Percentiles rank a stretch among this genome's conserved stretches.
Conservation (phyloP, 148 eudicot species). For the Chenopodium berlandieri region DNA sequence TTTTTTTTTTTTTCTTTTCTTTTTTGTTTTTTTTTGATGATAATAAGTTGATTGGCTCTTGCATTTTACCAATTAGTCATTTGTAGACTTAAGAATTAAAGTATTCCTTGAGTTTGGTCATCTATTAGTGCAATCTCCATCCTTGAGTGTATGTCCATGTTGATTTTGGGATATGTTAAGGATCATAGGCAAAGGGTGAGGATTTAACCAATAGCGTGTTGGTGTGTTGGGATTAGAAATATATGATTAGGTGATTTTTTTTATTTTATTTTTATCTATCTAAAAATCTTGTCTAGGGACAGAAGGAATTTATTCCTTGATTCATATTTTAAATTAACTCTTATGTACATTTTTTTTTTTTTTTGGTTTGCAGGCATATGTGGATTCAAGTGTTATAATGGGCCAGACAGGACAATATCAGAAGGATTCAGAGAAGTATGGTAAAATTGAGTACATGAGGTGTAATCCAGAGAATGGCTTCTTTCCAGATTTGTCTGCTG, state of each 20-base stretch:
- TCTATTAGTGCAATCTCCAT: background rate
- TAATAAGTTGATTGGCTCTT: background rate
- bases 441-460: constrained; percentile 89
- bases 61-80: background rate
- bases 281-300: background rate
- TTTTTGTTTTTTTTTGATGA: no score
- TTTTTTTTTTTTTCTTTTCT: no score
- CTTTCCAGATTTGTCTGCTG: constrained; percentile 76
- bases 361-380: constrained; percentile 61
- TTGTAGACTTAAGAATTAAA: background rate
- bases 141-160: background rate
- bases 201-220: background rate
- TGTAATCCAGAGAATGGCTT: constrained; percentile 90
- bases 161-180: no score
- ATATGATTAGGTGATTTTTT: no score
- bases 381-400: constrained; percentile 88
- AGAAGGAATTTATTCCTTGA: background rate
- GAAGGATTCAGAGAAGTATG: constrained; percentile 64
- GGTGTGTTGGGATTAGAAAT: background rate
- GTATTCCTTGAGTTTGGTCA: background rate
- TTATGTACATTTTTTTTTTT: background rate
- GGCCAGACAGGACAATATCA: constrained; percentile 78
- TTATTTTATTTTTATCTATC: background rate
- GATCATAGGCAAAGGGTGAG: background rate
- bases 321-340: background rate